Percentiles rank a stretch among this genome's conserved stretches.
These are phyloP conservation scores for Pascua guehoae DNA, from an alignment of 1,284 basidiomycete genomes.

Conservation along the genomic window DNA sequence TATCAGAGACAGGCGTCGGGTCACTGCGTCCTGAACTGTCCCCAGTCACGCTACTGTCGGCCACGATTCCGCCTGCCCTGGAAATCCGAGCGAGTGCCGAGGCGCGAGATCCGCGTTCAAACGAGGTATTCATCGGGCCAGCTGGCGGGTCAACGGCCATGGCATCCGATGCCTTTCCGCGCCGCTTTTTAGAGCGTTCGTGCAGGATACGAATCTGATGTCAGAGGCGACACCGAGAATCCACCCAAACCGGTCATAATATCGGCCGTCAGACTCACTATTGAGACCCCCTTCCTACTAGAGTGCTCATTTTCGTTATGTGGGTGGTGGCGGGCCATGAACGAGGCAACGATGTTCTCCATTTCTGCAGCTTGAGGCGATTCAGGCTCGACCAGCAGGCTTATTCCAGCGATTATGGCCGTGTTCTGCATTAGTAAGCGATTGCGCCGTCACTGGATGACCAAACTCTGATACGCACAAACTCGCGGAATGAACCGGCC, in stretches of 20 bases:
- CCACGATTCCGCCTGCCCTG: background rate
- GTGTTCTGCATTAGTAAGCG: conserved; percentile 30
- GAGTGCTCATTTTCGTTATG: conserved; percentile 37
- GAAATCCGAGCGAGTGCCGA: background rate
- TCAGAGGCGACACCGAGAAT: background rate
- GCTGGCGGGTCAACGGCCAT: too few species aligned
- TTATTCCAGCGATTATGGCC: conserved; percentile 48
- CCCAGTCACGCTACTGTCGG: too few species aligned
- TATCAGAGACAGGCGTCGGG: too few species aligned
- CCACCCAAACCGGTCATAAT: too few species aligned
- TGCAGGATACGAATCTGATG: conserved; percentile 39
- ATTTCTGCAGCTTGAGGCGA: conserved; percentile 33
- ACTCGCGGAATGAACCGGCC: conserved; percentile 42
- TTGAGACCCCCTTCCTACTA: conserved; percentile 41
- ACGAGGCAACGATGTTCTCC: conserved; percentile 36
- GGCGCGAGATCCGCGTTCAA: conserved; percentile 18
- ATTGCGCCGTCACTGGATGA: background rate
- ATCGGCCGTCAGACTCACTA: conserved; percentile 26
- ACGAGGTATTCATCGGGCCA: conserved; percentile 11
- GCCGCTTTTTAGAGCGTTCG: conserved; percentile 19
- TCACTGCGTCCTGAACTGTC: too few species aligned
- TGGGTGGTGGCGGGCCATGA: conserved; percentile 40
- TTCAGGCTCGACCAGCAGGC: conserved; percentile 39
- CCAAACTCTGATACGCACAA: conserved; percentile 29
- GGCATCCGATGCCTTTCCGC: too few species aligned